Percentiles rank a stretch among this genome's conserved stretches.
These are phyloP conservation scores for Thamnidium elegans DNA, from an alignment of 192 early-diverging fungal species.

Conservation along the genomic window DNA sequence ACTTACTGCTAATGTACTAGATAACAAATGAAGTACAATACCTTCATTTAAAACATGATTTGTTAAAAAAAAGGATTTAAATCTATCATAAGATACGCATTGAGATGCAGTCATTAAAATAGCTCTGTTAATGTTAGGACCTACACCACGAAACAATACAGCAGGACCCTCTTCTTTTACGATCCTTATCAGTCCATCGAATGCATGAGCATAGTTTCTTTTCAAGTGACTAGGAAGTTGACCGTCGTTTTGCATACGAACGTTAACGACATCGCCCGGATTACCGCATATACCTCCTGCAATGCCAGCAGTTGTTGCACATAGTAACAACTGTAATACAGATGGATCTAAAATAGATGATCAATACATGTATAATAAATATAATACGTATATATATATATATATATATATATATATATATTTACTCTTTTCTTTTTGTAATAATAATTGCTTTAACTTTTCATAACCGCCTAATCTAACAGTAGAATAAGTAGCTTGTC, in stretches of 20 bases:
- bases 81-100: constrained; percentile 72
- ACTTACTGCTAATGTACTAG: constrained; percentile 69
- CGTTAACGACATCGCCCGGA: constrained; percentile 78
- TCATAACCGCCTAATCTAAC: constrained; percentile 79
- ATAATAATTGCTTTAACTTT: constrained; percentile 54
- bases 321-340: constrained; percentile 44
- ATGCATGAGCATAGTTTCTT: constrained; percentile 72
- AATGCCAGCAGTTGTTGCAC: constrained; percentile 44
- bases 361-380: neutral
- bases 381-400: neutral
- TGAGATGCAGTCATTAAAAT: constrained; percentile 80
- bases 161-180: constrained; percentile 69
- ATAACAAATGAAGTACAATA: constrained; percentile 62
- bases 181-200: constrained; percentile 74
- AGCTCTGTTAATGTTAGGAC: constrained; percentile 87
- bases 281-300: constrained; percentile 71
- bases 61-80: constrained; percentile 68
- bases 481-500: constrained; percentile 81
- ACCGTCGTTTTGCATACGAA: constrained; percentile 81
- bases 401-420: neutral
- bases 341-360: constrained; percentile 24
- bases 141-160: constrained; percentile 85
- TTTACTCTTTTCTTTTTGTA: constrained; percentile 43
- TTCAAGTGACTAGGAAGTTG: constrained; percentile 58
- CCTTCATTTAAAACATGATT: constrained; percentile 62